Evolutionary conservation across 2,329 filamentous ascomycete species (phyloP).

Genomic region (Scedosporium aurantiacum): DNA sequence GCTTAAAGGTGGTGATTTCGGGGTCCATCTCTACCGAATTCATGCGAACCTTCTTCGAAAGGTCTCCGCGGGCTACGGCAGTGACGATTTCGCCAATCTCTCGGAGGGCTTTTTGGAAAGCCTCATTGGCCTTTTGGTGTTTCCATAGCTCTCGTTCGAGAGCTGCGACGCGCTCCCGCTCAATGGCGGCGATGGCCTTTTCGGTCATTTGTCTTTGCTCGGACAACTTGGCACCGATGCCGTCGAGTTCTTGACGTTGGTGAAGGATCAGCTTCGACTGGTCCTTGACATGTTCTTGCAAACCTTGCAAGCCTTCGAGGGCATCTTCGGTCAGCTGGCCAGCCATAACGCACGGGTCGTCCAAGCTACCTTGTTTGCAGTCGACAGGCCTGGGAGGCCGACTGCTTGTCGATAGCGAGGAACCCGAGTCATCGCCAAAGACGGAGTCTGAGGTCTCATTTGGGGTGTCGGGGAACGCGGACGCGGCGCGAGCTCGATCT

Average conservation of each 20-base stretch:
- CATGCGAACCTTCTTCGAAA: conserved; percentile 94
- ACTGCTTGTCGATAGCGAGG: conserved; percentile 27
- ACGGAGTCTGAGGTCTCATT: conserved; percentile 61
- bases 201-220: conserved; percentile 80
- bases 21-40: conserved; percentile 96
- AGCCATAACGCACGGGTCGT: conserved; percentile 22
- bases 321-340: conserved; percentile 66
- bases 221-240: conserved; percentile 74
- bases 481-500: conserved; percentile 55
- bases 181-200: conserved; percentile 68
- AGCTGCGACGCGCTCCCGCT: conserved; percentile 76
- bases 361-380: conserved; percentile 28
- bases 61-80: conserved; percentile 84
- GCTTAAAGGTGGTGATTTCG: conserved; percentile 95
- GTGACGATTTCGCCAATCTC: conserved; percentile 98
- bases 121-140: conserved; percentile 95
- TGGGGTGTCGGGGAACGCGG: conserved; percentile 66
- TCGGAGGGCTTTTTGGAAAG: conserved; percentile 91
- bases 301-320: conserved; percentile 68
- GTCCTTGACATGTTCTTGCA: conserved; percentile 84
- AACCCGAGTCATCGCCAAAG: conserved; percentile 46
- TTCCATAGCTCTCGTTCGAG: conserved; percentile 91
- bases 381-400: conserved; percentile 31
- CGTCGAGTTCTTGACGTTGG: conserved; percentile 75
- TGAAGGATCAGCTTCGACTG: conserved; percentile 86